Base-by-base conservation (phyloP, 2,329 filamentous ascomycete genomes). In the Claviceps sp. region DNA sequence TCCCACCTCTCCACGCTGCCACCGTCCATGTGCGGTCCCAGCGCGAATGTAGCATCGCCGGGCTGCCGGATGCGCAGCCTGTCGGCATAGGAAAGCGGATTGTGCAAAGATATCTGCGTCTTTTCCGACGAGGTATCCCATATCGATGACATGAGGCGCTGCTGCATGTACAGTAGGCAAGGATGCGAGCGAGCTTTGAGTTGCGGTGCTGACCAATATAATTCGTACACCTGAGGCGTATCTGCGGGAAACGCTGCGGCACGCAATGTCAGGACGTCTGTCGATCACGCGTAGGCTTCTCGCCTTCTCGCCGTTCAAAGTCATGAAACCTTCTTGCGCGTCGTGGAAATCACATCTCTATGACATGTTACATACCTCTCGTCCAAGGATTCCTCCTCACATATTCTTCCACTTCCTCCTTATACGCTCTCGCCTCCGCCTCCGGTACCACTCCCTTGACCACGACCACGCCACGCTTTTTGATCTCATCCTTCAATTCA, bases 1-100 rank as follows among this genome's bases (percentile, higher is more conserved):
- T 88, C 85, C 85, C 86, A 89, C 2, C 85, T 75, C 66, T 89
- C 85, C 1, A 87, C 77, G 50, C 82, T 85, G 22, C 85, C 85
- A 14, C 84, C 84, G 59, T 89, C 85, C 1, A 84, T 72, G 61
- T 89, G 85, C 1, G 85, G 83, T 0, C 85, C 85, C 0, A 88
- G 74, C 0, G 85, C 80, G 58, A 89, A 89, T 2, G 74, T 75
- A 1, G 75, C 70, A 61, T 89, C 85, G 4, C 85, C 85, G 0
- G 85, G 85, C 54, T 80, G 76, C 2, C 85, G 75, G 58, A 89
- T 88, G 2, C 84, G 80, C 13, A 88, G 71, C 1, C 84, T 76
- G 60, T 89, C 86, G 1, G 82, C 84, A 60, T 90, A 89, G 2
- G 76, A 68, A 2, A 87, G 66, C 0, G 83, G 82, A 39, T 81